These are phyloP conservation scores for Trichosporon sp. DNA, from an alignment of 1,284 basidiomycete species.

Conservation along the genomic window DNA sequence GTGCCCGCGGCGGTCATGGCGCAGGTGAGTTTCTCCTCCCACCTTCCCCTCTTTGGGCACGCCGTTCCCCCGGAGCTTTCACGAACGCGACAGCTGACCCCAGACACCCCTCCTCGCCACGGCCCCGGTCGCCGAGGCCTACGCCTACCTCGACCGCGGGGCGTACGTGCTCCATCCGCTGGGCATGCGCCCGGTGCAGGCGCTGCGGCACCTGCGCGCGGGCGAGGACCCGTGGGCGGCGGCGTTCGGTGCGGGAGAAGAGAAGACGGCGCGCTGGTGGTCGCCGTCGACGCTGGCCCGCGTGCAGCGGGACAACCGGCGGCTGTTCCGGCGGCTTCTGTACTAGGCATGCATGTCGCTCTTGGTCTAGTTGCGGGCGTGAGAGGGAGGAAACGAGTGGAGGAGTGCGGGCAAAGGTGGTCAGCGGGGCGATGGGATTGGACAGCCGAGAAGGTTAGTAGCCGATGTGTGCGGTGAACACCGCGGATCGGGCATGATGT, in stretches of 20 bases:
- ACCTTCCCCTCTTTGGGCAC: too few species aligned
- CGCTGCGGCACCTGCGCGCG: background rate
- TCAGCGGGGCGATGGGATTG: too few species aligned
- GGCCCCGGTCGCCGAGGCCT: background rate
- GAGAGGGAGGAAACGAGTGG: background rate
- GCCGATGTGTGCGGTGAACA: background rate
- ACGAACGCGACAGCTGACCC: background rate
- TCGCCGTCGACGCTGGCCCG: background rate
- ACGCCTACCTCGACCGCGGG: background rate
- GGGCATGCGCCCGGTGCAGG: background rate
- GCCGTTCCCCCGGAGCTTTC: background rate
- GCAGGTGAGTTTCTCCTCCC: background rate
- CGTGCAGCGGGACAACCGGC: background rate
- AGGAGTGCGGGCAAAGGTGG: background rate
- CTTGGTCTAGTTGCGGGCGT: background rate
- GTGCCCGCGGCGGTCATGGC: background rate
- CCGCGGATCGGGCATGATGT: background rate
- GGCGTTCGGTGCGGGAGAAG: background rate
- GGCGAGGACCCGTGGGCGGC: background rate
- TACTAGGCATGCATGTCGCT: background rate
- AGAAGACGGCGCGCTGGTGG: background rate
- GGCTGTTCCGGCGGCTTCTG: background rate
- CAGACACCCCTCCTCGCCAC: background rate
- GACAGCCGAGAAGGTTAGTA: too few species aligned
- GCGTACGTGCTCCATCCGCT: background rate